A percentile compares a stretch with the other conserved stretches of the same genome.
phyloP scores from a whole-genome alignment of 2,329 filamentous ascomycete species.

The Cytospora mali region DNA sequence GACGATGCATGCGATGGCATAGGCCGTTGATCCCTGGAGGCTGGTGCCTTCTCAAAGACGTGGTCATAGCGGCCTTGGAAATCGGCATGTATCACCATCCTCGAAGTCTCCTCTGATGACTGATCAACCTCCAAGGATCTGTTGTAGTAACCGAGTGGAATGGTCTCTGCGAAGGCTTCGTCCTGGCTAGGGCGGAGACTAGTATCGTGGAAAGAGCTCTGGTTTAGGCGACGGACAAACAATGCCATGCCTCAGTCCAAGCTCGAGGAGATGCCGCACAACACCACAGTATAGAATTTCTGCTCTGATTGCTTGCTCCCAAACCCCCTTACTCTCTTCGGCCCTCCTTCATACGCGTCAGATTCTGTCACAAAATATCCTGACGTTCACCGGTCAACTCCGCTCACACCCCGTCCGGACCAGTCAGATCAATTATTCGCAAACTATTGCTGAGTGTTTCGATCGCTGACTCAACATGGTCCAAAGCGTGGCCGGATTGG shows the following conservation, averaged over 20 bases:
- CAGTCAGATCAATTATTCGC: background rate
- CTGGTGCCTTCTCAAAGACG: slow-evolving; percentile 4
- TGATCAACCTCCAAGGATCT: background rate
- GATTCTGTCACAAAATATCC: background rate
- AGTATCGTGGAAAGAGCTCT: background rate
- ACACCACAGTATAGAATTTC: background rate
- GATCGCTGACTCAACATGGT: background rate
- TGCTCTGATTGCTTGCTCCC: background rate
- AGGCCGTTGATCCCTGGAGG: background rate
- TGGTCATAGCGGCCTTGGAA: slow-evolving; percentile 4
- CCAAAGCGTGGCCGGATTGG: background rate
- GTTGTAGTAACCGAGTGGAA: background rate
- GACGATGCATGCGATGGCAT: background rate
- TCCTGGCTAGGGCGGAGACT: background rate
- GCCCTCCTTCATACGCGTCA: background rate
- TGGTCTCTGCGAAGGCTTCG: background rate
- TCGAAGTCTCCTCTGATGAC: background rate
- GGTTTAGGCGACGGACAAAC: background rate
- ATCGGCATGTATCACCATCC: slow-evolving; percentile 18
- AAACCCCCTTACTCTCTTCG: background rate
- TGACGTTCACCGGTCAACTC: background rate
- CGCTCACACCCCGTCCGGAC: background rate
- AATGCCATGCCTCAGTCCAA: slow-evolving; percentile 12
- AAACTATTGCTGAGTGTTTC: background rate
- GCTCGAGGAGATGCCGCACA: background rate